Conservation (phyloP, 1,284 basidiomycete species). For the Ceratobasidium sp. region DNA sequence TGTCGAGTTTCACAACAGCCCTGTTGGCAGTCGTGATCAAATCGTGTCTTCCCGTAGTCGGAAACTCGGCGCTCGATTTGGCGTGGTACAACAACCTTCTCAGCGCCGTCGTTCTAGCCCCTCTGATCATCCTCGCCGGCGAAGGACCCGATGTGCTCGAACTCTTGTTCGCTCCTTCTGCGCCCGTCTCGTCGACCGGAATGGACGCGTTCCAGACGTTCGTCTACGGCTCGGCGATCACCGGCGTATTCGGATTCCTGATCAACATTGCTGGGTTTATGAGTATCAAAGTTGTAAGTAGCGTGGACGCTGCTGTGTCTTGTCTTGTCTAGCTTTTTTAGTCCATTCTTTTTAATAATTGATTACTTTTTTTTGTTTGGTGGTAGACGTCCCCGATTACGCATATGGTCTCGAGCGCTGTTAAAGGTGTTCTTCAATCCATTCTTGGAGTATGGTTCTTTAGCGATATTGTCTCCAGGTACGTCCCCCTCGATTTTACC, state of each 20-base stretch:
- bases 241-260: slow-evolving; percentile 85
- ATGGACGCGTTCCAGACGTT: slow-evolving; percentile 75
- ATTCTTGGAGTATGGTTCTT: slow-evolving; percentile 82
- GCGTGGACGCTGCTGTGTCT: slow-evolving; percentile 19
- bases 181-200: slow-evolving; percentile 54
- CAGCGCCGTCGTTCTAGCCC: slow-evolving; percentile 68
- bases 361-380: neutral
- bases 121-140: slow-evolving; percentile 78
- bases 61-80: slow-evolving; percentile 81
- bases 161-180: slow-evolving; percentile 64
- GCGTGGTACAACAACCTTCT: slow-evolving; percentile 88
- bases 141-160: slow-evolving; percentile 73
- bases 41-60: slow-evolving; percentile 78
- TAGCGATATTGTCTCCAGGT: slow-evolving; percentile 79
- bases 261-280: slow-evolving; percentile 90
- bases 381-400: slow-evolving; percentile 85
- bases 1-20: slow-evolving; percentile 82
- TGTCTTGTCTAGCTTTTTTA: slow-evolving; percentile 16
- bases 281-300: slow-evolving; percentile 79
- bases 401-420: slow-evolving; percentile 90
- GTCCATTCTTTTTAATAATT: slow-evolving; percentile 16
- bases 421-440: slow-evolving; percentile 84
- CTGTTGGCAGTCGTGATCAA: slow-evolving; percentile 90
- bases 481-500: slow-evolving; percentile 56
- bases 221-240: slow-evolving; percentile 80